phyloP scores from a whole-genome alignment of 108 stramenopile genomes.

The Nitzschia sp. region DNA sequence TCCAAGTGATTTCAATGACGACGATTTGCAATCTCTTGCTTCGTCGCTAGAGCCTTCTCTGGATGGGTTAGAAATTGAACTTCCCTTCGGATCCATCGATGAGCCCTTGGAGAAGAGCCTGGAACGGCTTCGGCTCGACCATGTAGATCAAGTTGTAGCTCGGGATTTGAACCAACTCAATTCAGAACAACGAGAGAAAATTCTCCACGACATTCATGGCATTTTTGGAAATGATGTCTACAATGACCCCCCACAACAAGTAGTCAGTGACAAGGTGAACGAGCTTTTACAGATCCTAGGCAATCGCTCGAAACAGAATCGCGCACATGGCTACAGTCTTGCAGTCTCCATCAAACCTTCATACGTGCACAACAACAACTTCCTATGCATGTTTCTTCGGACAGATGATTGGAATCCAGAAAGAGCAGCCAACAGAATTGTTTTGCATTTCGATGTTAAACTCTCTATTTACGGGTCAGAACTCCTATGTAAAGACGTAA shows the following conservation, averaged over 20 bases:
- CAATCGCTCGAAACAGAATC: background rate
- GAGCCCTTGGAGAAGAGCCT: too few relatives aligned
- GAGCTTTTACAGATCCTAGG: too few relatives aligned
- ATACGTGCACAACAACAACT: conserved; percentile 5
- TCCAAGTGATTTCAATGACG: too few relatives aligned
- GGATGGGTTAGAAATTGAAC: too few relatives aligned
- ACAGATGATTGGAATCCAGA: conserved; percentile 16
- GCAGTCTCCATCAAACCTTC: conserved; percentile 8
- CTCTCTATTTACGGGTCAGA: conserved; percentile 23
- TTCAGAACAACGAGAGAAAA: background rate
- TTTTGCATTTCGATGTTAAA: conserved; percentile 17
- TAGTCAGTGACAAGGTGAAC: background rate
- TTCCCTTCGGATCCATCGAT: too few relatives aligned
- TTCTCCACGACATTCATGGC: conserved; percentile 11
- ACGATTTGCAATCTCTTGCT: too few relatives aligned
- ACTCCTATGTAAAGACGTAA: conserved; percentile 9
- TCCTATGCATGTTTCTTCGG: conserved; percentile 26
- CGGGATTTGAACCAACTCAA: too few relatives aligned
- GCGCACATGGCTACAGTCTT: background rate
- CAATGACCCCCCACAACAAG: background rate
- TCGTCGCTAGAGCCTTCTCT: too few relatives aligned
- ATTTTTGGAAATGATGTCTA: background rate
- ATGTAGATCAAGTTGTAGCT: too few relatives aligned
- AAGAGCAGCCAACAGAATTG: conserved; percentile 24
- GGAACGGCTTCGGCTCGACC: too few relatives aligned